Evolutionary conservation across 148 eudicot species (phyloP).

Genomic region (Dianthus caryophyllus): DNA sequence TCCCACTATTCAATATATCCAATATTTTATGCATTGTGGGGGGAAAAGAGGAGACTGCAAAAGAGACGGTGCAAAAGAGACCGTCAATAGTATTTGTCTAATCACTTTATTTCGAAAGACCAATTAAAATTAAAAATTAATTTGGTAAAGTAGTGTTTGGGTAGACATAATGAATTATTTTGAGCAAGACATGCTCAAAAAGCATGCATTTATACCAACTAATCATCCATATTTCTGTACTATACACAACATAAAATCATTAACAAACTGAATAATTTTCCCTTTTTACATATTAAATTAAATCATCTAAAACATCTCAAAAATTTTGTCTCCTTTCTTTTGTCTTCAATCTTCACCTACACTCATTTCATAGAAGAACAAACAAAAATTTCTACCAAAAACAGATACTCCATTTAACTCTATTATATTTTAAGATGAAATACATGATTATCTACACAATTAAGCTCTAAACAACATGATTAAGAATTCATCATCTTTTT

Average conservation of each 20-base stretch:
- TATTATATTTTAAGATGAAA: constrained; percentile 22
- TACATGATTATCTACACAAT: constrained; percentile 13
- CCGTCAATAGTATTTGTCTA: no score
- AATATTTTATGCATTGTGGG: no score
- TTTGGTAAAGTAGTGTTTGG: constrained; percentile 6
- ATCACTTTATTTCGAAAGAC: no score
- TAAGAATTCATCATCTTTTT: not conserved
- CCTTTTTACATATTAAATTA: constrained; percentile 17
- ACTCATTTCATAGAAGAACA: constrained; percentile 24
- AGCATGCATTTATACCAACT: constrained; percentile 13
- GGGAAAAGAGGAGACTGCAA: no score
- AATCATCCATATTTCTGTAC: constrained; percentile 25
- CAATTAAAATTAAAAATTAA: constrained; percentile 4
- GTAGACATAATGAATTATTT: constrained; percentile 19
- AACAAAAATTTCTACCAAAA: constrained; percentile 15
- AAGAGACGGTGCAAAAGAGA: no score
- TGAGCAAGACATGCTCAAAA: constrained; percentile 19
- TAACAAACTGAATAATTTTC: constrained; percentile 22
- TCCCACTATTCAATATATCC: no score
- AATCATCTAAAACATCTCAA: constrained; percentile 24
- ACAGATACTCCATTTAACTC: constrained; percentile 22
- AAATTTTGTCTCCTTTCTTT: constrained; percentile 22
- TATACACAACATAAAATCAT: constrained; percentile 23
- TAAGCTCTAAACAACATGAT: not conserved
- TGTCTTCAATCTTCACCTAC: constrained; percentile 39